A percentile compares a stretch with the other conserved stretches of the same genome.
Conservation (phyloP, 106 monocot species). For the Apostasia ramifera region DNA sequence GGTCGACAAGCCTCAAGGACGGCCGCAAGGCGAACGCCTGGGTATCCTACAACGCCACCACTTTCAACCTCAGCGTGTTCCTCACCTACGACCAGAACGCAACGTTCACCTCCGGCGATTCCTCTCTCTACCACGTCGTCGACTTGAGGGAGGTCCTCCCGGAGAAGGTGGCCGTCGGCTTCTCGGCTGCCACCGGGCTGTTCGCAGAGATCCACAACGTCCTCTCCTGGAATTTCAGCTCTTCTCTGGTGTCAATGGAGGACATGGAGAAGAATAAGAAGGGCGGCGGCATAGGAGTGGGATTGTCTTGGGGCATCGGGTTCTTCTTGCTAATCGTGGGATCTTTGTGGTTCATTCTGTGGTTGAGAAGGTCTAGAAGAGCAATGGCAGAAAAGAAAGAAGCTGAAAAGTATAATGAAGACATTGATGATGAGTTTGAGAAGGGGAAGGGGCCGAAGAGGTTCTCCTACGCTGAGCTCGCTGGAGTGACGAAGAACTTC, state of each 20-base stretch:
- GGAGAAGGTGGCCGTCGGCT: slow-evolving; percentile 45
- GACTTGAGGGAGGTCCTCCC: slow-evolving; percentile 40
- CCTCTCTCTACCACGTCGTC: slow-evolving; percentile 23
- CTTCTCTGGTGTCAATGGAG: slow-evolving; percentile 7
- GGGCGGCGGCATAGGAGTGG: background rate
- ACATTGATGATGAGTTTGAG: slow-evolving; percentile 29
- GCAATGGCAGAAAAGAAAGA: slow-evolving; percentile 2
- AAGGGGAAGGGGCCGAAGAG: slow-evolving; percentile 34
- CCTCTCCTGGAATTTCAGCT: slow-evolving; percentile 54
- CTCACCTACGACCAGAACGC: slow-evolving; percentile 22
- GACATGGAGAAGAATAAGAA: slow-evolving; percentile 5
- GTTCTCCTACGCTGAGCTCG: slow-evolving; percentile 29
- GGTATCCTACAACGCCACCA: slow-evolving; percentile 26
- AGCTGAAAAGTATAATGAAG: slow-evolving; percentile 1
- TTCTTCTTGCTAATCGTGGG: background rate
- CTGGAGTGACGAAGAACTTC: slow-evolving; percentile 39
- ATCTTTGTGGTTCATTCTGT: slow-evolving; percentile 5
- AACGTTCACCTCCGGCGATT: slow-evolving; percentile 1
- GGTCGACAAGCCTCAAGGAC: slow-evolving; percentile 13
- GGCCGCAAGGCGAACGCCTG: slow-evolving; percentile 13
- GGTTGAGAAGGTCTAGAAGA: slow-evolving; percentile 5
- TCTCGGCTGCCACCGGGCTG: slow-evolving; percentile 53
- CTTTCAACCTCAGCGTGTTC: slow-evolving; percentile 23
- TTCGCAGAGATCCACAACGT: slow-evolving; percentile 38
- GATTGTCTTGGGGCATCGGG: background rate